phyloP scores from a whole-genome alignment of 2,329 filamentous ascomycete species.

The Monosporascus sp. region DNA sequence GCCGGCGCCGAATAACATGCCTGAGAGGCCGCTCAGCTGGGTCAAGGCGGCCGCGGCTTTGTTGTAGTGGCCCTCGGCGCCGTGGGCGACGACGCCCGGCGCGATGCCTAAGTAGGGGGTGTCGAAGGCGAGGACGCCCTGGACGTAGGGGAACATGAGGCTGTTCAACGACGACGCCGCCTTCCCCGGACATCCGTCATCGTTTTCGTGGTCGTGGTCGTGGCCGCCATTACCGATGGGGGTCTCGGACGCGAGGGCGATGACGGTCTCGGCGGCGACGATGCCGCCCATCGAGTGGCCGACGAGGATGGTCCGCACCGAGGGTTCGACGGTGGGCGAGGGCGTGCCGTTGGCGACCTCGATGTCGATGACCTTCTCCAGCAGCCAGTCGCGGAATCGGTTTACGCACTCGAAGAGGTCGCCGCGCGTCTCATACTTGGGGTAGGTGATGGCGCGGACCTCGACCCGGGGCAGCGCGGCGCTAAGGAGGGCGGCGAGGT shows the following conservation, averaged over 20 bases:
- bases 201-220: slow-evolving; percentile 28
- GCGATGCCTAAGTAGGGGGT: slow-evolving; percentile 85
- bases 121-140: slow-evolving; percentile 88
- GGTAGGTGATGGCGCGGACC: slow-evolving; percentile 67
- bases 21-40: slow-evolving; percentile 60
- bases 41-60: slow-evolving; percentile 66
- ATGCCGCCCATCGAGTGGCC: slow-evolving; percentile 68
- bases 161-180: slow-evolving; percentile 38
- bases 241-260: slow-evolving; percentile 60
- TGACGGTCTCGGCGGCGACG: slow-evolving; percentile 82
- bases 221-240: slow-evolving; percentile 39
- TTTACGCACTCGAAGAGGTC: slow-evolving; percentile 67
- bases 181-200: slow-evolving; percentile 10
- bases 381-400: slow-evolving; percentile 76
- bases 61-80: slow-evolving; percentile 81
- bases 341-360: slow-evolving; percentile 67
- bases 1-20: slow-evolving; percentile 60
- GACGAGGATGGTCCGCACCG: slow-evolving; percentile 26
- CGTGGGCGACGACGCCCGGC: slow-evolving; percentile 77
- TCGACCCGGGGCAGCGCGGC: slow-evolving; percentile 64
- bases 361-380: slow-evolving; percentile 89
- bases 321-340: slow-evolving; percentile 27
- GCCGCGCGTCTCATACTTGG: slow-evolving; percentile 76
- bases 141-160: slow-evolving; percentile 91
- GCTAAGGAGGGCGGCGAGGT: slow-evolving; percentile 61